Evolutionary conservation across 768 basidiomycete genomes (phyloP), one percentile per base, ranked within the genome.

Genomic region (Psilocybe sp.): DNA sequence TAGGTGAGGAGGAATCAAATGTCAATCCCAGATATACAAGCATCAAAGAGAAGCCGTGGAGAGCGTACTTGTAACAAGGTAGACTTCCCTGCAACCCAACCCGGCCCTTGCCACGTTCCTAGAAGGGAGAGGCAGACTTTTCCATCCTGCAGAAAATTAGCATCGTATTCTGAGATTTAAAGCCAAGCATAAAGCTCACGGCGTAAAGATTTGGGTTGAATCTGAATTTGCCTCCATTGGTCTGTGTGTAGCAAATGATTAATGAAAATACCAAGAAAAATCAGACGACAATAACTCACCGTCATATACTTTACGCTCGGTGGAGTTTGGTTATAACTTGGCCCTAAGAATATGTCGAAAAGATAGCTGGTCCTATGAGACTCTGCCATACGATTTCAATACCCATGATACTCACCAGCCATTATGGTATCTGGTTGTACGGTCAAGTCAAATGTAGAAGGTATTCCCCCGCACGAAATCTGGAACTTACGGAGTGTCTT

Each of bases 191-290:
- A 13, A 14, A 48, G 72, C 80, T 59, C 64, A 87, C 90, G 46
- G 92, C 92, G 65, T 94, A 98, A 31, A 97, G 74, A 66, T 97
- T 98, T 2, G 95, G 95, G 58, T 97, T 97, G 70, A 96, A 93
- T 39, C 95, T 82, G 67, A 72, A 94, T 68, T 86, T 91, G 31
- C 92, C 92, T 6, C 88, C 89, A 54, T 90, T 86, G 1, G 92
- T 94, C 87, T 92, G 49, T 11, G 41, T 52, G 40, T 3, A 41
- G 33, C 49, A 36, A 39, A 40, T 36, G 15, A 42, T 10, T 45
- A n/a, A 49, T 46, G 28, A 50, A 18, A 34, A 16, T 8, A 14
- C 14, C 14, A 5, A 19, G 45, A 13, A 20, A 7, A 37, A 36
- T n/a, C 20, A 35, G 33, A 12, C 39, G 18, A n/a, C 36, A 40